Evolutionary conservation across 352 stramenopile genomes (phyloP), one percentile per base, ranked within the genome.

Genomic region (Pythium aquatile): DNA sequence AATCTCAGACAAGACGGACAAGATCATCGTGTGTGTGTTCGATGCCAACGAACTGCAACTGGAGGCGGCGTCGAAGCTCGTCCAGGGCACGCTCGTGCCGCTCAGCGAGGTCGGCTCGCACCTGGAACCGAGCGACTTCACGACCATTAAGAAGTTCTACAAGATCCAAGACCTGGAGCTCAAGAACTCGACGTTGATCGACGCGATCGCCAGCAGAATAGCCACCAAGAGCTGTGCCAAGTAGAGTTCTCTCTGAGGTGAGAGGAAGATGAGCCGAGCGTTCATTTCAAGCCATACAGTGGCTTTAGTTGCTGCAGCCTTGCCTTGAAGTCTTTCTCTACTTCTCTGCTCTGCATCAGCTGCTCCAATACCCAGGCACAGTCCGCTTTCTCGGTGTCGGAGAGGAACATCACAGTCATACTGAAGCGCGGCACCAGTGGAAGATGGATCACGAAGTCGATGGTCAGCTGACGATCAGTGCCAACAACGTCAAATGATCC

Each of bases 161-260:
- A 95, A 93, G 65, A 90, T 95, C 49, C 81, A 85, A 32, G 86
- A 95, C 42, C 55, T 81, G 44, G 86, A 95, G 63, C 77, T 95
- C 28, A 75, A 69, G 42, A 68, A 66, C 39, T 89, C 83, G 57
- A 77, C 82, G 28, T 69, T 94, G 3, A 64, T 78, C 3, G 86
- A 95, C 56, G 86, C 86, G 10, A 83, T 88, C 40, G 73, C 77
- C 11, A 88, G 78, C 52, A 79, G 84, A 81, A 95, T 95, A 87
- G 86, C 86, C n/a, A 93, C 83, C 42, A 94, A 94, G 70, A 91
- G 75, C 66, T 92, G 81, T 76, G 89, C 65, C 79, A 94, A 94
- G 66, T 94, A 83, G 20, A 42, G 20, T 24, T 24, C 20, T 24
- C 20, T 24, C 20, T 76, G 5, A 40, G 29, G 37, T 26, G 11